phyloP scores from a whole-genome alignment of 805 yeast species.

The Saccharomycopsis sp. region DNA sequence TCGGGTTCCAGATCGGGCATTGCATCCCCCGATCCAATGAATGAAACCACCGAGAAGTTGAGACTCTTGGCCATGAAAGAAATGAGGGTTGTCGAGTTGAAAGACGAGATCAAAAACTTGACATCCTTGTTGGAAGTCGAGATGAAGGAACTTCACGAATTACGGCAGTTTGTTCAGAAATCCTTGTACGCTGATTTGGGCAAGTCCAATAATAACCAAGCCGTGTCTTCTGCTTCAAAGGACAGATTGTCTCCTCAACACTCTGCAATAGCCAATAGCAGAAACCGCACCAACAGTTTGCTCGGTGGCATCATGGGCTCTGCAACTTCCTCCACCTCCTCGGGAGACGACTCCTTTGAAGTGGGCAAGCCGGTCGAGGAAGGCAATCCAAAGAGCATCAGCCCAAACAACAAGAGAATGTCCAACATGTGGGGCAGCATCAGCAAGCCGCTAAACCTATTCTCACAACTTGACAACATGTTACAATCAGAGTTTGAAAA shows the following conservation, averaged over 20 bases:
- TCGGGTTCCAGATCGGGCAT: no score
- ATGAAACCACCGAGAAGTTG: constrained; percentile 17
- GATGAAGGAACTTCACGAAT: constrained; percentile 14
- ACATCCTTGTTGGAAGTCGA: constrained; percentile 8
- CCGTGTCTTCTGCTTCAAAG: neutral
- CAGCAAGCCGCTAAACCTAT: constrained; percentile 18
- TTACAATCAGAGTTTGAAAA: constrained; percentile 20
- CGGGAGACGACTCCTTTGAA: neutral
- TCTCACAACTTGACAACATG: constrained; percentile 19
- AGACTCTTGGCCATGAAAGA: constrained; percentile 19
- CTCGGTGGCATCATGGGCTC: constrained; percentile 12
- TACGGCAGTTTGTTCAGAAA: constrained; percentile 14
- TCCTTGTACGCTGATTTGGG: constrained; percentile 13
- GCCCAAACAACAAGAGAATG: constrained; percentile 10
- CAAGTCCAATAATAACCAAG: constrained; percentile 3
- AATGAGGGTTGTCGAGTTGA: constrained; percentile 19
- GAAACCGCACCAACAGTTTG: constrained; percentile 11
- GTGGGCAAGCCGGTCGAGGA: neutral
- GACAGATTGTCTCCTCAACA: constrained; percentile 2
- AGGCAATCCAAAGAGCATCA: neutral
- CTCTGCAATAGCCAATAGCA: neutral
- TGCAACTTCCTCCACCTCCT: neutral
- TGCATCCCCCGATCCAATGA: constrained; percentile 4
- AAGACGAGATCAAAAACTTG: constrained; percentile 16
- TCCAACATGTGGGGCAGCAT: constrained; percentile 20